Conservation (phyloP, 345 rosid genomes). For the Isatis tinctoria region DNA sequence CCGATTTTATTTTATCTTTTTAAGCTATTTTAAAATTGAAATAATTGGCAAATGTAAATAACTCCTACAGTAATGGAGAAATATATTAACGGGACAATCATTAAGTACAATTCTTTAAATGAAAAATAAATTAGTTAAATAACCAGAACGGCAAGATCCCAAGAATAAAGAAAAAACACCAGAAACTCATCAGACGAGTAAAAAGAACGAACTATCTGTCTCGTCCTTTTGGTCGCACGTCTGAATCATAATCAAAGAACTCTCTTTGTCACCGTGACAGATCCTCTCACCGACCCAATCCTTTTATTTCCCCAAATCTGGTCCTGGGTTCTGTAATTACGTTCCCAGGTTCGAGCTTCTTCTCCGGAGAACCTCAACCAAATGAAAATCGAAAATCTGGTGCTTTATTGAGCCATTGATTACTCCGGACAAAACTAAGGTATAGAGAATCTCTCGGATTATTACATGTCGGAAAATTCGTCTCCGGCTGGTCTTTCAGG, state of each 20-base stretch:
- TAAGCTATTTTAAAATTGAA: not conserved
- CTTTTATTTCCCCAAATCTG: not conserved
- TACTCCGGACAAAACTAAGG: not conserved
- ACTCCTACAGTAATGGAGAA: not conserved
- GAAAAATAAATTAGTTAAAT: not conserved
- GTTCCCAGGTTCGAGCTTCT: conserved; percentile 7
- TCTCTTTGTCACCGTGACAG: conserved; percentile 30
- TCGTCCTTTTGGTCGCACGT: conserved; percentile 51
- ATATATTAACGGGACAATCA: conserved; percentile 3
- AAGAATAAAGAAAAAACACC: not conserved
- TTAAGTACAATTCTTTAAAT: not conserved
- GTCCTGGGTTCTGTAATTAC: conserved; percentile 1
- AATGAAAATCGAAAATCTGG: not conserved
- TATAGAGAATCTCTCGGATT: not conserved
- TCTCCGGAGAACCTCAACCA: conserved; percentile 1
- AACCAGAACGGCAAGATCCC: conserved; percentile 14
- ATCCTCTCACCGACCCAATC: conserved; percentile 43
- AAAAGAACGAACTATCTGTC: conserved; percentile 10
- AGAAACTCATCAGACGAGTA: conserved; percentile 15
- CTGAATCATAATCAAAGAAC: conserved; percentile 37
- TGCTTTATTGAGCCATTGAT: not conserved
- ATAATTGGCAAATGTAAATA: not conserved
- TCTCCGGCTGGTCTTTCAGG: conserved; percentile 45
- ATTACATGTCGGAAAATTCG: conserved; percentile 43
- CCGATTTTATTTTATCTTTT: not conserved